Conservation (phyloP, 2,329 filamentous ascomycete genomes). For the Huntiella abstrusa region DNA sequence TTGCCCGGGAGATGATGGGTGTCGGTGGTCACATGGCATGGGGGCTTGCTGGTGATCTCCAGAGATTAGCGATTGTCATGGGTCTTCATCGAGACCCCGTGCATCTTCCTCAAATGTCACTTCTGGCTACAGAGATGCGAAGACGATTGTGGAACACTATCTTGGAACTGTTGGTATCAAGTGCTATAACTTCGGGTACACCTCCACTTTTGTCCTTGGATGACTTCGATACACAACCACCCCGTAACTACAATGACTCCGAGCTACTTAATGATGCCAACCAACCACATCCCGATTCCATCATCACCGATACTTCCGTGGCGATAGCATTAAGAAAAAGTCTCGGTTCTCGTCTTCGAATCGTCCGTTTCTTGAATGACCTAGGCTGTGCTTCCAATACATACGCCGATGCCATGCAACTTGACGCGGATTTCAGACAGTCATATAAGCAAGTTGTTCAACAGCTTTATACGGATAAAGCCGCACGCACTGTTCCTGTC, state of each 20-base stretch:
- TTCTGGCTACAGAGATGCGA: conserved; percentile 25
- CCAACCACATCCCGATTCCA: conserved; percentile 17
- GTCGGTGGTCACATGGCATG: conserved; percentile 28
- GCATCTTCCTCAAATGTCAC: conserved; percentile 19
- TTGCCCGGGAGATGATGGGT: conserved; percentile 22
- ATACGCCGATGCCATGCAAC: conserved; percentile 26
- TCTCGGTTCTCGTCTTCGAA: conserved; percentile 24
- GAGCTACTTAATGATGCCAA: conserved; percentile 18
- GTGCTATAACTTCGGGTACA: conserved; percentile 27
- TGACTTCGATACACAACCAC: conserved; percentile 30
- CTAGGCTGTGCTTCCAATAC: conserved; percentile 17
- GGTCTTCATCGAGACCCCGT: conserved; percentile 31
- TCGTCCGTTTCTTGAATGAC: conserved; percentile 26
- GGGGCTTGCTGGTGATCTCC: conserved; percentile 25
- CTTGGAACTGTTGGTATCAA: conserved; percentile 27
- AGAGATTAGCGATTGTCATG: conserved; percentile 29
- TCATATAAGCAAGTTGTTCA: conserved; percentile 23
- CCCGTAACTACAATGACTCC: conserved; percentile 31
- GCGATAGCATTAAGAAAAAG: conserved; percentile 25
- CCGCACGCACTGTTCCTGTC: conserved; percentile 9
- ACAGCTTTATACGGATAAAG: conserved; percentile 16
- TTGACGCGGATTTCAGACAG: conserved; percentile 24
- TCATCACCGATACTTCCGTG: conserved; percentile 24
- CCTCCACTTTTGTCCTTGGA: conserved; percentile 24
- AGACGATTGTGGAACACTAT: conserved; percentile 34